Evolutionary conservation across 108 stramenopile genomes (phyloP).

Genomic region (Skeletonema marinoi): DNA sequence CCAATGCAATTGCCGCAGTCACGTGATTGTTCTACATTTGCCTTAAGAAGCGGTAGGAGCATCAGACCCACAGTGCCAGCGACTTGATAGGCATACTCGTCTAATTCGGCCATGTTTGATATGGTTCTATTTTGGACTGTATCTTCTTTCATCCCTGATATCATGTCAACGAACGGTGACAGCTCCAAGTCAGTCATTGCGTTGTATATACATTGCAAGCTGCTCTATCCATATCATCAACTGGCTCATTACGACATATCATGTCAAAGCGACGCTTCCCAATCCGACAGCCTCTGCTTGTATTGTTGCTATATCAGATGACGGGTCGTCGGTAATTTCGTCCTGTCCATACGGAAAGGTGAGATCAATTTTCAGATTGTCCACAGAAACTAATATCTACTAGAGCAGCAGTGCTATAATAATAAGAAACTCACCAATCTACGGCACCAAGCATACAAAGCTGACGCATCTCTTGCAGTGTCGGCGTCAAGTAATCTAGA

Average conservation of each 20-base stretch:
- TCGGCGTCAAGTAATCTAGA: not conserved
- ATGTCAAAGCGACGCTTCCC: constrained; percentile 3
- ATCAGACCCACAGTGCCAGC: constrained; percentile 38
- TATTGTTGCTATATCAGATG: constrained; percentile 6
- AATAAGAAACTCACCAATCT: not conserved
- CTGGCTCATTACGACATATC: constrained; percentile 1
- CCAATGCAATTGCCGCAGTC: constrained; percentile 30
- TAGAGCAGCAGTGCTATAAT: not conserved
- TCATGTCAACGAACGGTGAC: constrained; percentile 31
- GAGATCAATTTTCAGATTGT: not conserved
- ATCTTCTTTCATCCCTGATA: constrained; percentile 28
- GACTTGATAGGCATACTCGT: constrained; percentile 37
- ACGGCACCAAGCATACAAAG: constrained; percentile 37
- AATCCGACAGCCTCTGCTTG: constrained; percentile 2
- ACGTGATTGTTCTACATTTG: constrained; percentile 4
- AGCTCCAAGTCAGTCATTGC: constrained; percentile 2
- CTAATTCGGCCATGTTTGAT: constrained; percentile 25
- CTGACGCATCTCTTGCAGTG: constrained; percentile 9
- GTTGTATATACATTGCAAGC: constrained; percentile 5
- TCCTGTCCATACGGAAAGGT: not conserved
- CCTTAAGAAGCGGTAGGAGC: constrained; percentile 18
- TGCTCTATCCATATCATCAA: constrained; percentile 18
- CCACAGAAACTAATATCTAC: not conserved
- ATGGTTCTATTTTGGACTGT: constrained; percentile 15
- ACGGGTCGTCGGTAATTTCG: constrained; percentile 18